Conservation (phyloP, 2,329 filamentous ascomycete genomes). For the Tricladium varicosporioides region DNA sequence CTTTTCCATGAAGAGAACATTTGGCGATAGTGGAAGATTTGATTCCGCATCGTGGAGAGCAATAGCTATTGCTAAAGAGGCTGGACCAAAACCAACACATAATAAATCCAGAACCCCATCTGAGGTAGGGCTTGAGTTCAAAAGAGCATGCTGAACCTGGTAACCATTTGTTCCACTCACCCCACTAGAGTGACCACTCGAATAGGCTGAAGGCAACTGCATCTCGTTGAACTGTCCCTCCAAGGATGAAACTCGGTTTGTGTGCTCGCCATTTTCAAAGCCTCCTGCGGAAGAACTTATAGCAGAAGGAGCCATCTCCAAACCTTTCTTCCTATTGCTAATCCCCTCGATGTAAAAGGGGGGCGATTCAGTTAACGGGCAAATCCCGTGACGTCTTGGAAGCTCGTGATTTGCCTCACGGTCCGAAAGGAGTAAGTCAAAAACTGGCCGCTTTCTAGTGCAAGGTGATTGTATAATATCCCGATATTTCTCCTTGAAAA, state of each 20-base stretch:
- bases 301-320: constrained; percentile 29
- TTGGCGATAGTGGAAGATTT: constrained; percentile 49
- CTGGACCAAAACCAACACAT: constrained; percentile 90
- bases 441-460: too few relatives aligned
- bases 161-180: too few relatives aligned
- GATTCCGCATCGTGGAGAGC: constrained; percentile 77
- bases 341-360: too few relatives aligned
- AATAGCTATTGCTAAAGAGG: constrained; percentile 83
- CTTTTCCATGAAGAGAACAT: constrained; percentile 84
- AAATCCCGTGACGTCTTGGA: background rate
- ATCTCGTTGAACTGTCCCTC: constrained; percentile 2
- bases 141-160: too few relatives aligned
- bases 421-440: background rate
- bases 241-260: constrained; percentile 3
- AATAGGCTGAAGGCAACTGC: constrained; percentile 5
- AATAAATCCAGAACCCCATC: constrained; percentile 77
- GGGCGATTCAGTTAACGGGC: background rate
- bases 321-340: background rate
- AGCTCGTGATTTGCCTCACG: background rate
- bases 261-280: constrained; percentile 5
- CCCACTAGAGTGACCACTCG: background rate
- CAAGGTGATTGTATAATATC: background rate
- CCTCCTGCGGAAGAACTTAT: constrained; percentile 17
- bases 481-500: background rate
- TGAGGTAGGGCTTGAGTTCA: constrained; percentile 25